phyloP scores from a whole-genome alignment of 2,329 filamentous ascomycete species.

The Ceratocystis variospora region DNA sequence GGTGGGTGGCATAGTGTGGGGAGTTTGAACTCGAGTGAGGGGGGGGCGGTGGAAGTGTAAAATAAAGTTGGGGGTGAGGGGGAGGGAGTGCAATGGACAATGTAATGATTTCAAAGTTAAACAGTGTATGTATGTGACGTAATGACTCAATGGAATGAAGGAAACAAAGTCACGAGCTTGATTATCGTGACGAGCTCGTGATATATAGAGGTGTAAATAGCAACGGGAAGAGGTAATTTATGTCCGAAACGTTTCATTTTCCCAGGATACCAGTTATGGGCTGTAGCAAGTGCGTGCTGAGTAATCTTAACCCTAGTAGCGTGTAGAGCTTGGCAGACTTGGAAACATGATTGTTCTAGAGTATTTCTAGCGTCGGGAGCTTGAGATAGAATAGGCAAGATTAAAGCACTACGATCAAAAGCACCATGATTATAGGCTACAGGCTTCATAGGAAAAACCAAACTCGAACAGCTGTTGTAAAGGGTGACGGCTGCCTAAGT shows the following conservation, averaged over 20 bases:
- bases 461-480: too few relatives aligned
- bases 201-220: background rate
- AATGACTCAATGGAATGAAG: background rate
- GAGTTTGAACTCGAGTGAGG: too few relatives aligned
- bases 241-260: too few relatives aligned
- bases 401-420: background rate
- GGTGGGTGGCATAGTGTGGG: too few relatives aligned
- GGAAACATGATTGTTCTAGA: background rate
- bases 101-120: background rate
- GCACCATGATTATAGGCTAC: background rate
- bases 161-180: background rate
- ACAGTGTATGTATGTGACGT: background rate
- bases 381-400: background rate
- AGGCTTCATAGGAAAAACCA: too few relatives aligned
- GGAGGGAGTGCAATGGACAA: background rate
- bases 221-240: background rate
- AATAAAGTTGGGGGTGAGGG: too few relatives aligned
- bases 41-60: too few relatives aligned
- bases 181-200: background rate
- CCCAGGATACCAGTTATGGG: too few relatives aligned
- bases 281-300: too few relatives aligned
- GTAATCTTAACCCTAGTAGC: too few relatives aligned
- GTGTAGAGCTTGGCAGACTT: background rate
- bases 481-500: too few relatives aligned
- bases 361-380: background rate